A percentile compares a stretch with the other conserved stretches of the same genome.
These are phyloP conservation scores for Hymenoscyphus occultus DNA, from an alignment of 2,329 filamentous ascomycete species.

Conservation along the genomic window DNA sequence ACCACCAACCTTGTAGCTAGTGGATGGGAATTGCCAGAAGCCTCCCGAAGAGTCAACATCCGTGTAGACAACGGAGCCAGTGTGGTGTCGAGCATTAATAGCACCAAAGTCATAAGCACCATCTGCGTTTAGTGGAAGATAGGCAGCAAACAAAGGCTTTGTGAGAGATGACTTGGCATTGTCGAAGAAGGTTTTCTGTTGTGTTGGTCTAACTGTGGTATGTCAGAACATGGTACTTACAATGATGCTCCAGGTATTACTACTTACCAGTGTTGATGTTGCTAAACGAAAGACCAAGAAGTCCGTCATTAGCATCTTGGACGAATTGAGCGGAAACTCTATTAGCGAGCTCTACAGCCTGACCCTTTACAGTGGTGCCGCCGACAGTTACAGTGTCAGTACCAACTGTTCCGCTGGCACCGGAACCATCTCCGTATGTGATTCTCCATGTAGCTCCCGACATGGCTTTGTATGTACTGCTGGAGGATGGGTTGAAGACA, in stretches of 20 bases:
- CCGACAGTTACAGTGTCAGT: conserved; percentile 37
- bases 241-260: not conserved
- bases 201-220: conserved; percentile 24
- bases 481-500: conserved; percentile 28
- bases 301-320: conserved; percentile 46
- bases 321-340: conserved; percentile 35
- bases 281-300: conserved; percentile 56
- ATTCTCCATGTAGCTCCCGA: conserved; percentile 34
- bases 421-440: conserved; percentile 38
- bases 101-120: conserved; percentile 56
- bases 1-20: conserved; percentile 45
- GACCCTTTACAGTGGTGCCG: conserved; percentile 31
- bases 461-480: conserved; percentile 29
- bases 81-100: conserved; percentile 51
- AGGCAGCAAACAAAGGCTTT: conserved; percentile 53
- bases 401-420: conserved; percentile 35
- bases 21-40: conserved; percentile 41
- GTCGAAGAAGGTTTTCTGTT: conserved; percentile 35
- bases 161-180: conserved; percentile 30
- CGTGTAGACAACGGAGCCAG: conserved; percentile 49
- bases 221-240: not conserved
- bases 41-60: conserved; percentile 40
- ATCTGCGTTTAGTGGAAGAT: conserved; percentile 45
- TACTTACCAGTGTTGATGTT: conserved; percentile 33
- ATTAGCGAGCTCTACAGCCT: conserved; percentile 36